phyloP scores from a whole-genome alignment of 495 filamentous ascomycete species.

The Aspergillus asperescens region DNA sequence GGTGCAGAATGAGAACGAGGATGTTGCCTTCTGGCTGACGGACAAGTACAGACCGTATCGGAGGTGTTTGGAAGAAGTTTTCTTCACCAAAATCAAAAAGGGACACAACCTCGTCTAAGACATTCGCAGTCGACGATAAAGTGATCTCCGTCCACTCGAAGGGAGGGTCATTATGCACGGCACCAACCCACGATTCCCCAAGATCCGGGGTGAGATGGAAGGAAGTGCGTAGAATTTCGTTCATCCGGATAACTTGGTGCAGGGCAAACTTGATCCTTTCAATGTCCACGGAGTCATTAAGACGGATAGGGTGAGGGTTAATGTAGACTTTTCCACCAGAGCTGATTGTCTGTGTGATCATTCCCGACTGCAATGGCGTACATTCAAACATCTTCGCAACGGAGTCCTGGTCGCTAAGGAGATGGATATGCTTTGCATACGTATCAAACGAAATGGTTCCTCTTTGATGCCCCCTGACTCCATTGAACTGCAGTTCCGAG shows the following conservation, averaged over 20 bases:
- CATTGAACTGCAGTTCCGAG: conserved; percentile 5
- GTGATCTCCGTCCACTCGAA: conserved; percentile 21
- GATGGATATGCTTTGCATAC: conserved; percentile 13
- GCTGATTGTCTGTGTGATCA: conserved; percentile 58
- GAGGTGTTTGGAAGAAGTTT: conserved; percentile 16
- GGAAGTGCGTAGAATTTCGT: conserved; percentile 57
- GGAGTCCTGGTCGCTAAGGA: conserved; percentile 46
- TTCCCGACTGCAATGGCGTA: conserved; percentile 69
- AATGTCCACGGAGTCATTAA: conserved; percentile 39
- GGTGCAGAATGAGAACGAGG: conserved; percentile 54
- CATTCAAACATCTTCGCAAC: conserved; percentile 67
- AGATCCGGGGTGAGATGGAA: conserved; percentile 40
- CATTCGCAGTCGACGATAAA: conserved; percentile 11
- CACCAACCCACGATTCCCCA: conserved; percentile 22
- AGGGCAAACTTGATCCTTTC: conserved; percentile 44
- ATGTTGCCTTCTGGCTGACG: conserved; percentile 19
- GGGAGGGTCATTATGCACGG: conserved; percentile 19
- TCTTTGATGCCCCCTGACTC: background rate
- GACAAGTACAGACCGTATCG: conserved; percentile 19
- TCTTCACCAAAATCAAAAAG: conserved; percentile 17
- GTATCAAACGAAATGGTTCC: conserved; percentile 8
- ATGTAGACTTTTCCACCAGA: conserved; percentile 56
- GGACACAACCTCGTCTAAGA: conserved; percentile 9
- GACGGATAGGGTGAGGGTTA: conserved; percentile 54
- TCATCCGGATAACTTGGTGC: conserved; percentile 32